Percentiles rank a stretch among this genome's conserved stretches.
Conservation (phyloP, 441 rosid genomes). For the Gossypium lobatum region DNA sequence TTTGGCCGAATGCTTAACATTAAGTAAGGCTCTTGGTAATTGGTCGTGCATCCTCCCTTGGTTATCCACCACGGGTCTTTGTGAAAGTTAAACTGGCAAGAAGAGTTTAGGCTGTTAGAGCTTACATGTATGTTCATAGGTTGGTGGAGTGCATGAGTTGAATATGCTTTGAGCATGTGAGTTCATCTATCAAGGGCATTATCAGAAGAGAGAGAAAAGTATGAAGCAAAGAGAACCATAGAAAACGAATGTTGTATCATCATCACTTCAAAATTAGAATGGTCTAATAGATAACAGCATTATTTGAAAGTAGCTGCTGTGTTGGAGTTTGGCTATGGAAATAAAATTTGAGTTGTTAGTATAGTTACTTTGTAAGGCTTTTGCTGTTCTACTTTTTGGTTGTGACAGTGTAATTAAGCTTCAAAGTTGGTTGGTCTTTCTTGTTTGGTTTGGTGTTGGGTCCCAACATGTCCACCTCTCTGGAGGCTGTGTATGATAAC, state of each 20-base stretch:
- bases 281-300: background rate
- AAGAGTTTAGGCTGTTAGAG: constrained; percentile 4
- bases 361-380: background rate
- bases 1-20: background rate
- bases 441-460: constrained; percentile 6
- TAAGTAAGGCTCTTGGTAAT: background rate
- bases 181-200: background rate
- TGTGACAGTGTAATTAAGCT: constrained; percentile 1
- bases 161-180: background rate
- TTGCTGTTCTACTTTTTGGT: background rate
- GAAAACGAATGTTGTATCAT: constrained; percentile 2
- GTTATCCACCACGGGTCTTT: background rate
- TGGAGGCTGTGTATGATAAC: background rate
- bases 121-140: background rate
- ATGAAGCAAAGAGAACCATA: background rate
- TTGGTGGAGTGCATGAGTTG: background rate
- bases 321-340: background rate
- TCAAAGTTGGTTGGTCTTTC: background rate
- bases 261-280: background rate
- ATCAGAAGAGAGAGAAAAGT: constrained; percentile 4
- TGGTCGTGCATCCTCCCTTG: background rate
- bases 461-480: background rate
- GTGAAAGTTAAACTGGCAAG: background rate
- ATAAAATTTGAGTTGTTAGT: background rate
- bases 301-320: background rate